phyloP scores from a whole-genome alignment of 2,329 filamentous ascomycete genomes.

The Thelonectria rubi region DNA sequence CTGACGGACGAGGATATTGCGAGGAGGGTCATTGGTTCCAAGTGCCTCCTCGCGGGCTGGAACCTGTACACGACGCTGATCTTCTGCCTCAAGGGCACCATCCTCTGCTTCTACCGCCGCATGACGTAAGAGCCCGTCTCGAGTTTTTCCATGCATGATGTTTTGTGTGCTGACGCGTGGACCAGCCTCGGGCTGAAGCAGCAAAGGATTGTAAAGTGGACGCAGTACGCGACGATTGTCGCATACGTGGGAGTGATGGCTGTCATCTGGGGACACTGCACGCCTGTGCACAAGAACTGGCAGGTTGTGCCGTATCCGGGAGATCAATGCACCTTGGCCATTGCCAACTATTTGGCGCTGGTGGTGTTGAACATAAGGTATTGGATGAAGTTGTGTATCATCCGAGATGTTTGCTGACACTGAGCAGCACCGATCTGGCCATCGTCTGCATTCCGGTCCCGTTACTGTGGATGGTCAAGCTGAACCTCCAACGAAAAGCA shows the following conservation, averaged over 20 bases:
- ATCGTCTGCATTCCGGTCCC: constrained; percentile 53
- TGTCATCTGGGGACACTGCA: constrained; percentile 49
- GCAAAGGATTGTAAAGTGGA: constrained; percentile 50
- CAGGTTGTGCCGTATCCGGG: constrained; percentile 53
- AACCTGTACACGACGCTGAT: constrained; percentile 53
- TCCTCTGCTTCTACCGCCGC: constrained; percentile 54
- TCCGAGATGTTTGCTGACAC: constrained; percentile 14
- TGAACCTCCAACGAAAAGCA: constrained; percentile 50
- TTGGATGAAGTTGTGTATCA: neutral
- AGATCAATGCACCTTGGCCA: constrained; percentile 47
- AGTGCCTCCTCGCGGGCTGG: constrained; percentile 50
- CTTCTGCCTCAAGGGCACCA: constrained; percentile 54
- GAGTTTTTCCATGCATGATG: neutral
- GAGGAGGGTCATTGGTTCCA: constrained; percentile 46
- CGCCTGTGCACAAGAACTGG: constrained; percentile 51
- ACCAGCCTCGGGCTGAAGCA: constrained; percentile 49
- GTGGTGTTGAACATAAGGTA: constrained; percentile 50
- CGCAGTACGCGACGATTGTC: constrained; percentile 41
- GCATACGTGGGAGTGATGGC: constrained; percentile 48
- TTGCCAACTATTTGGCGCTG: constrained; percentile 50
- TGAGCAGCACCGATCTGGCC: constrained; percentile 49
- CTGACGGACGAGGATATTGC: constrained; percentile 44
- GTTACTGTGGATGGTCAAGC: constrained; percentile 51
- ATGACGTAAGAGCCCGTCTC: constrained; percentile 48
- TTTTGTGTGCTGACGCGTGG: constrained; percentile 14